Evolutionary conservation across 331 rosid genomes (phyloP), one percentile per base, ranked within the genome.

Genomic region (Rhamnella rubrinervis): DNA sequence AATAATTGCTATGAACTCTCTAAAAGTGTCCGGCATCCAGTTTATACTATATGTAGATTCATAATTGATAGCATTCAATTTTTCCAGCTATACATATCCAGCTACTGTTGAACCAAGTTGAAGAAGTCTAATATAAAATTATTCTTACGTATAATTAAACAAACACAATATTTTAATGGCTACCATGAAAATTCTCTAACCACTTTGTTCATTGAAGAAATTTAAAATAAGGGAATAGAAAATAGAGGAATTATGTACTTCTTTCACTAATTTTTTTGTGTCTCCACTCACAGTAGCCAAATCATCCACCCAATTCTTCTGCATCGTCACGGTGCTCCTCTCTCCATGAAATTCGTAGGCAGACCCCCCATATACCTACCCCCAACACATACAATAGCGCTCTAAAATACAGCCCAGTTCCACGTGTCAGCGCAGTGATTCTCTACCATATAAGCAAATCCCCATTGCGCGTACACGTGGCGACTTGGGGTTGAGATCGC

Each of bases 211-310:
- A 31, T 31, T 31, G 5, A 9, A 31, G 21, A 38, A 53, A 20
- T 35, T 31, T 20, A 28, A 41, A 68, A 68, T 38, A 16, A 21
- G 53, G 1, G 23, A 68, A 39, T 15, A 25, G 41, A 68, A 52
- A 57, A 19, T 28, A 67, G 47, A 50, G 31, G 61, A 52, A 11
- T 31, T 35, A 28, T 31, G 4, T n/a, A 52, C n/a, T 38, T 16
- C 51, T 67, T 37, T 41, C 15, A 16, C 52, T 62, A 17, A 55
- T 53, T n/a, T 26, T 6, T 7, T n/a, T 51, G 23, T 53, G 23
- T 44, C 50, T 61, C 62, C 63, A 62, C n/a, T 38, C 37, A 44
- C 19, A 51, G 6, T 52, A 38, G 60, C 28, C 76, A 63, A 31
- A 72, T 38, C 55, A 38, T 47, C 21, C 28, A 18, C 26, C 56